Evolutionary conservation across 176 grass and related monocot genomes (phyloP).

Genomic region (Urochloa ruziziensis): DNA sequence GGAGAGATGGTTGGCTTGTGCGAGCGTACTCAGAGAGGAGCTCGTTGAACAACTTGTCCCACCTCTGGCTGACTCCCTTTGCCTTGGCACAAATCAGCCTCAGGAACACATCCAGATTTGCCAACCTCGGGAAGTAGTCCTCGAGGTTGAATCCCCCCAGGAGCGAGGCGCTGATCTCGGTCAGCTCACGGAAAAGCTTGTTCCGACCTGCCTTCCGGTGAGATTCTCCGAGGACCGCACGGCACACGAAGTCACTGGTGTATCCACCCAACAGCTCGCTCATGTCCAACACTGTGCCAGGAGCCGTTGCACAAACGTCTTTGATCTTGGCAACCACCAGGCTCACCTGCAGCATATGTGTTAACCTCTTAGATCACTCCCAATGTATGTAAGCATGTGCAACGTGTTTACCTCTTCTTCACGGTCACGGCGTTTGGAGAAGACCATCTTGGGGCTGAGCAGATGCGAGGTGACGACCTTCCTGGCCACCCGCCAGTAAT

Average conservation of each 20-base stretch:
- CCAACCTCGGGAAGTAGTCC: slow-evolving; percentile 36
- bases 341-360: too few relatives aligned
- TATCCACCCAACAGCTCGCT: slow-evolving; percentile 23
- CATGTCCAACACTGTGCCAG: slow-evolving; percentile 16
- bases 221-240: not conserved
- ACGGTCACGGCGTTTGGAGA: not conserved
- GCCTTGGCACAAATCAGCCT: not conserved
- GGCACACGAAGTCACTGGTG: slow-evolving; percentile 31
- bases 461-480: slow-evolving; percentile 25
- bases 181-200: slow-evolving; percentile 29
- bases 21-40: slow-evolving; percentile 23
- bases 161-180: slow-evolving; percentile 8
- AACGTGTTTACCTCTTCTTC: too few relatives aligned
- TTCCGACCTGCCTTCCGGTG: not conserved
- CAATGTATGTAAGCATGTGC: too few relatives aligned
- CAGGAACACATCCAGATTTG: not conserved
- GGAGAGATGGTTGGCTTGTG: too few relatives aligned
- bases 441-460: not conserved
- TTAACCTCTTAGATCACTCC: too few relatives aligned
- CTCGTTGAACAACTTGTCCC: slow-evolving; percentile 36
- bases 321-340: too few relatives aligned
- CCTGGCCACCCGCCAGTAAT: slow-evolving; percentile 40
- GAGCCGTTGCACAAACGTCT: not conserved
- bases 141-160: slow-evolving; percentile 39
- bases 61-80: not conserved